Evolutionary conservation across 768 basidiomycete genomes (phyloP).

Genomic region (Pulveroboletus sp.): DNA sequence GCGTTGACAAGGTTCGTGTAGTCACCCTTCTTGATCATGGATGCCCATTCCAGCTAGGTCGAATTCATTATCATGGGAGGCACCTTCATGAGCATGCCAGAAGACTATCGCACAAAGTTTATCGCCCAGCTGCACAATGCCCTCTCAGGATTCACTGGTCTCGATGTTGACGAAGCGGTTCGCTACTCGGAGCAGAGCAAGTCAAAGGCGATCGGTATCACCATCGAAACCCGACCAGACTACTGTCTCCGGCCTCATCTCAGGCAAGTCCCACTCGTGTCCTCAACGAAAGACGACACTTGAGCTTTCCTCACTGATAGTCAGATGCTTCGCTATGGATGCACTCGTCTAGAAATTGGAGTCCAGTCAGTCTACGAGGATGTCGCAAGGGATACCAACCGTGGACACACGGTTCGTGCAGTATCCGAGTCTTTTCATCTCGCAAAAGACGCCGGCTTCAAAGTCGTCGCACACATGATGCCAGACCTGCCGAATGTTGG

Average conservation of each 20-base stretch:
- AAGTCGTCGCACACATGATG: conserved; percentile 99
- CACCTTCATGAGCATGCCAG: conserved; percentile 99
- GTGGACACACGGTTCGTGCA: conserved; percentile 97
- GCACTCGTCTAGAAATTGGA: conserved; percentile 96
- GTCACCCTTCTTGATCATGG: conserved; percentile 1
- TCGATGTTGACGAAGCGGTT: conserved; percentile 94
- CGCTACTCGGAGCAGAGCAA: conserved; percentile 96
- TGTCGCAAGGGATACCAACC: conserved; percentile 97
- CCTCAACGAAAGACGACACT: not conserved
- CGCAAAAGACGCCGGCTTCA: conserved; percentile 98
- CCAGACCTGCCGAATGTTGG: conserved; percentile 98
- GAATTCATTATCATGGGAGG: conserved; percentile 98
- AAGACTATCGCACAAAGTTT: conserved; percentile 91
- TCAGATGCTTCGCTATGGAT: conserved; percentile 99
- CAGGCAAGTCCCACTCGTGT: conserved; percentile 46
- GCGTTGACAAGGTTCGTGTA: conserved; percentile 84
- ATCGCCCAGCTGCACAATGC: conserved; percentile 97
- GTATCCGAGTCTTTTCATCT: conserved; percentile 97
- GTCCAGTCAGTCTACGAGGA: conserved; percentile 99
- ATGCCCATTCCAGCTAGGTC: conserved; percentile 44
- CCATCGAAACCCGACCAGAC: conserved; percentile 97
- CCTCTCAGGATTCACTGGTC: conserved; percentile 89
- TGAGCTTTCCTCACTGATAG: conserved; percentile 38
- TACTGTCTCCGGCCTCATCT: conserved; percentile 97
- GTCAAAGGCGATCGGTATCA: conserved; percentile 98